A percentile compares a stretch with the other conserved stretches of the same genome.
Conservation (phyloP, 441 rosid genomes). For the Eruca vesicaria region DNA sequence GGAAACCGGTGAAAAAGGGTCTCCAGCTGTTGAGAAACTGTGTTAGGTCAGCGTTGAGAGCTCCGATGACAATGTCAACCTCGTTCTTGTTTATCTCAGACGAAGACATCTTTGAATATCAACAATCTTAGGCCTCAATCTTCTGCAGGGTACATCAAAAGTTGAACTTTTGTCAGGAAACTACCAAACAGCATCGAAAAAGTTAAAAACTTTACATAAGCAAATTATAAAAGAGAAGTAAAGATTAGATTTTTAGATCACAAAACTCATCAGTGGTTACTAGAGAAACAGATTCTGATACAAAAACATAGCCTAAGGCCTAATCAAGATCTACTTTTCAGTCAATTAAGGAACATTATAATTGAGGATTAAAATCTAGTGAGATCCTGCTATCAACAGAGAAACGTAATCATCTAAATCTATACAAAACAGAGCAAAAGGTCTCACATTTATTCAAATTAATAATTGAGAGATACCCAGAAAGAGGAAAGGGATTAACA, state of each 20-base stretch:
- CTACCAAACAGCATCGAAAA: not conserved
- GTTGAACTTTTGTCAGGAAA: constrained; percentile 3
- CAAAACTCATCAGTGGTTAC: not conserved
- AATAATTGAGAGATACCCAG: not conserved
- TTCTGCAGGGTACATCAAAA: constrained; percentile 26
- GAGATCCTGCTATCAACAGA: not conserved
- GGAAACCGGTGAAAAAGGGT: constrained; percentile 68
- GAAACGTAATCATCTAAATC: not conserved
- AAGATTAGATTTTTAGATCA: not conserved
- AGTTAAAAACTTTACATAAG: not conserved
- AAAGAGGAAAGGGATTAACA: not conserved
- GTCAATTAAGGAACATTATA: not conserved
- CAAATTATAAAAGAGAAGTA: not conserved
- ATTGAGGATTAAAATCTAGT: not conserved
- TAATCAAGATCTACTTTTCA: constrained; percentile 11
- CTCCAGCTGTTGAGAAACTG: constrained; percentile 76
- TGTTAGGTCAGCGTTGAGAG: constrained; percentile 69
- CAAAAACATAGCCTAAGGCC: not conserved
- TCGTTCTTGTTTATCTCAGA: constrained; percentile 60
- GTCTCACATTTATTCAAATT: not conserved
- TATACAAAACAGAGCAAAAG: not conserved
- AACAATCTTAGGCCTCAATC: not conserved
- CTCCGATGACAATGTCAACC: constrained; percentile 91
- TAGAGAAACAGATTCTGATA: not conserved
- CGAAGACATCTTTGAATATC: constrained; percentile 50